These are phyloP conservation scores for Penicillium atrosanguineum DNA, from an alignment of 495 filamentous ascomycete genomes.

Conservation along the genomic window DNA sequence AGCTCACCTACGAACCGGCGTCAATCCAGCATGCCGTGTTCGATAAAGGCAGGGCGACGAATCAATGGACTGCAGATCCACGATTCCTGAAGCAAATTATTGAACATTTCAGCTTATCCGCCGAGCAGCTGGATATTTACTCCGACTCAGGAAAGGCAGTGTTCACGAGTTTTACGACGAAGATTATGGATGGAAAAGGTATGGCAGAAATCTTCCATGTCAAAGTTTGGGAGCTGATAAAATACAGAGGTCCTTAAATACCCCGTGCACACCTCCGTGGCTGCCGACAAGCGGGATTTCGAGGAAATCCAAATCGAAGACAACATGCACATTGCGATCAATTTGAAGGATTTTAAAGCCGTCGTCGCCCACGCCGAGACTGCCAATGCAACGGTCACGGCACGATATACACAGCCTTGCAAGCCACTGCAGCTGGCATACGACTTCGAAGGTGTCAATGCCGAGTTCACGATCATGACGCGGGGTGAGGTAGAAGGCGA, in stretches of 20 bases:
- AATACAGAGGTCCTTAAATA: constrained; percentile 80
- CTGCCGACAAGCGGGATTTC: constrained; percentile 84
- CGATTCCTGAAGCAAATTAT: constrained; percentile 76
- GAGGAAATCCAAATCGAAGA: constrained; percentile 76
- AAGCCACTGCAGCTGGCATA: constrained; percentile 85
- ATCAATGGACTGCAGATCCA: constrained; percentile 76
- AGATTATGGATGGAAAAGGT: constrained; percentile 81
- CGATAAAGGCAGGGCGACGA: constrained; percentile 63
- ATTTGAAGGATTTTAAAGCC: constrained; percentile 91
- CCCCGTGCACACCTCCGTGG: constrained; percentile 87
- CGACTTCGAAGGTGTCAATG: constrained; percentile 66
- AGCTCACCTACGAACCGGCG: constrained; percentile 82
- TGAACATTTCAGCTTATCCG: constrained; percentile 86
- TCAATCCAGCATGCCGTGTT: constrained; percentile 86
- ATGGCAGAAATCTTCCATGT: constrained; percentile 10
- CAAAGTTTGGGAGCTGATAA: not conserved
- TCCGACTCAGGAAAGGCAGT: constrained; percentile 65
- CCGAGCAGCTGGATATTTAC: constrained; percentile 88
- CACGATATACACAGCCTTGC: constrained; percentile 76
- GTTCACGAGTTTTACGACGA: constrained; percentile 96
- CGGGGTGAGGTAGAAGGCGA: constrained; percentile 67
- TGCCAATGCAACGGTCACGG: constrained; percentile 64
- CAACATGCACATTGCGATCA: constrained; percentile 81
- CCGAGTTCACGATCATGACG: constrained; percentile 94
- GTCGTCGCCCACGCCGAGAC: constrained; percentile 82